Evolutionary conservation across 768 basidiomycete species (phyloP), one percentile per base, ranked within the genome.

Genomic region (Daedaleopsis sinensis): DNA sequence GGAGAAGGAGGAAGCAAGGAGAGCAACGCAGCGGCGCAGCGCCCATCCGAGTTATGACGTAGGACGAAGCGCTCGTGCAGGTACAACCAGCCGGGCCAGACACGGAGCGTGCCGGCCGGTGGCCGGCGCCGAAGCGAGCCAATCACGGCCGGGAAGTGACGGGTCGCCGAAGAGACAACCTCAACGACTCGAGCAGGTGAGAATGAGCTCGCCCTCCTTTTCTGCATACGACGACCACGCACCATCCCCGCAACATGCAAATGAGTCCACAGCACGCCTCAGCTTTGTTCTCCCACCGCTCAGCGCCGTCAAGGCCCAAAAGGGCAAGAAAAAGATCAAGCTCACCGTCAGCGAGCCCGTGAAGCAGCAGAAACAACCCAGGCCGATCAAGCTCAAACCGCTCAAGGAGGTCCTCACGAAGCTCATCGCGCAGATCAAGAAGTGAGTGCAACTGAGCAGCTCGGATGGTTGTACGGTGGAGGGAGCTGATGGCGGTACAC

Each of bases 341-440:
- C 64, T 63, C 32, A 62, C 58, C 42, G 69, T 68, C 35, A 71
- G 67, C 50, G 65, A 68, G 36, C 68, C 71, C 0, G 63, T 64
- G 19, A 79, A 76, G 63, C 80, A 80, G 44, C 59, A 66, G 63
- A 81, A 80, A 46, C 59, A 66, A 5, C 79, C 82, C 1, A 74
- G 90, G 32, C 88, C 88, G 16, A 66, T 86, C 62, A 93, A 91
- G 73, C 78, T 91, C 58, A 92, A 92, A 70, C 90, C 91, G 5
- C 77, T 93, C 65, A 90, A 86, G 68, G 91, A 91, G 73, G 88
- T 92, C 23, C 73, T 93, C 50, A 70, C 76, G 4, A 86, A 85
- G 71, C 77, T 93, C 19, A 85, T 93, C 49, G 68, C 72, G 0
- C 89, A 89, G 73, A 84, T 93, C 27, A 91, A 91, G 77, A 92